These are phyloP conservation scores for Vitis rotundifolia DNA, from an alignment of 164 flowering plant species.

Conservation along the genomic window DNA sequence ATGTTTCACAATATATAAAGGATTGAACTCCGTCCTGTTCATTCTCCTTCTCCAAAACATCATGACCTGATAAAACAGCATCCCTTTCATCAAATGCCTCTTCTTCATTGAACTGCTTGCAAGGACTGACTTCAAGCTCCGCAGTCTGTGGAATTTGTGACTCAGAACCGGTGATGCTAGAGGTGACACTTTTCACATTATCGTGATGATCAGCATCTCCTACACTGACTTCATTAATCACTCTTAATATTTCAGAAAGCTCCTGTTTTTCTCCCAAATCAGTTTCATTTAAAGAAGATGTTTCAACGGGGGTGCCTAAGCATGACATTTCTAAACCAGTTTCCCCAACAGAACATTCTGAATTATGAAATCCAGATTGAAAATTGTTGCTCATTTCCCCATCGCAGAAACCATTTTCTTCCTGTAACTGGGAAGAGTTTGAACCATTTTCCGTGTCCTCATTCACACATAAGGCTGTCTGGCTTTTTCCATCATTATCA, in stretches of 20 bases:
- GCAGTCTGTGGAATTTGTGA: conserved; percentile 6
- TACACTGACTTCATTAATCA: conserved; percentile 5
- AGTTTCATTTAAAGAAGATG: conserved; percentile 16
- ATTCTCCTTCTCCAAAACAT: conserved; percentile 21
- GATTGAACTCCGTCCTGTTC: conserved; percentile 17
- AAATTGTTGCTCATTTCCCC: conserved; percentile 10
- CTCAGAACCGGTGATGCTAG: conserved; percentile 10
- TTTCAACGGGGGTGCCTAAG: conserved; percentile 13
- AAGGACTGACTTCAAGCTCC: conserved; percentile 15
- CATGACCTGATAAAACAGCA: conserved; percentile 9
- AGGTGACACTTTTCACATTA: conserved; percentile 1
- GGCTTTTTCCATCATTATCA: conserved; percentile 12
- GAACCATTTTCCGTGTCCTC: conserved; percentile 10
- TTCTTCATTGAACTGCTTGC: conserved; percentile 14
- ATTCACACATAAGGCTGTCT: conserved; percentile 5
- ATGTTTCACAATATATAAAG: conserved; percentile 23
- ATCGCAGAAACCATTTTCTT: conserved; percentile 11
- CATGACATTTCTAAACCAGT: conserved; percentile 1
- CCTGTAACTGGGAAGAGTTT: background rate
- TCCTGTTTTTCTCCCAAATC: conserved; percentile 11
- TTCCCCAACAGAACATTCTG: conserved; percentile 15
- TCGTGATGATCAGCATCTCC: conserved; percentile 20
- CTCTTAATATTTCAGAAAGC: conserved; percentile 15
- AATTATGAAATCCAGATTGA: conserved; percentile 10
- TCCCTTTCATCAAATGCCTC: conserved; percentile 10